Base-by-base conservation (phyloP, 2,329 filamentous ascomycete species). In the Clonostachys rhizophaga region DNA sequence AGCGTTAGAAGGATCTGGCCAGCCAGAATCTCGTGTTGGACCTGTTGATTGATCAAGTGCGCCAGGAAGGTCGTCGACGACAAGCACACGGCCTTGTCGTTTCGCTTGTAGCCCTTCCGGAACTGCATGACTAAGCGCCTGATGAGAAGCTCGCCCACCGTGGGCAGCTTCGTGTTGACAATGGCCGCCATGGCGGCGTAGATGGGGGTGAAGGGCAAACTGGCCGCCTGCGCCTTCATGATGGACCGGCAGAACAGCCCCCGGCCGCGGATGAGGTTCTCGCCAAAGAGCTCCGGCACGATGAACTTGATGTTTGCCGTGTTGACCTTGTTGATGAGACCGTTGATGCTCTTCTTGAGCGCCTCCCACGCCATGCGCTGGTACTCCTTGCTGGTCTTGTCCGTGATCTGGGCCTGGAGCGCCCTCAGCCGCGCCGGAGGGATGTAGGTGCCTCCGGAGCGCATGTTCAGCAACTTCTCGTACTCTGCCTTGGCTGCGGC, bases 311-410 rank as follows among this genome's bases (percentile, higher is more conserved):
- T 97, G 67, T 99, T 99, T 34, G 88, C 89, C 47, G 92, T 89
- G 69, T 97, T 97, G 75, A 96, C 88, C 75, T 99, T 99, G 79
- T 99, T 99, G 78, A 99, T 96, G 54, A 99, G 73, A 58, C 94
- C 94, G 64, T 99, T 97, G 70, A 99, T 96, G 43, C 89, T 94
- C 75, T 99, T 99, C 74, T 99, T 99, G 61, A 99, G 74, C 12
- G 92, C 92, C 69, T 99, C 94, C 94, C 94, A 99, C 9, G 91
- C 91, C 89, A 99, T 95, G 58, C 94, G 89, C 78, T 97, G 94
- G 64, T 96, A 97, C 70, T 97, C 94, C 68, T 96, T 95, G 68
- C 86, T 95, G 47, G 81, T 85, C 75, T 95, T 96, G 71, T 99
- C 94, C 52, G 91, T 96, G 66, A 99, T 96, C 69, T 96, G 91